Conservation (phyloP, 768 basidiomycete species). For the Cyathus striatus region DNA sequence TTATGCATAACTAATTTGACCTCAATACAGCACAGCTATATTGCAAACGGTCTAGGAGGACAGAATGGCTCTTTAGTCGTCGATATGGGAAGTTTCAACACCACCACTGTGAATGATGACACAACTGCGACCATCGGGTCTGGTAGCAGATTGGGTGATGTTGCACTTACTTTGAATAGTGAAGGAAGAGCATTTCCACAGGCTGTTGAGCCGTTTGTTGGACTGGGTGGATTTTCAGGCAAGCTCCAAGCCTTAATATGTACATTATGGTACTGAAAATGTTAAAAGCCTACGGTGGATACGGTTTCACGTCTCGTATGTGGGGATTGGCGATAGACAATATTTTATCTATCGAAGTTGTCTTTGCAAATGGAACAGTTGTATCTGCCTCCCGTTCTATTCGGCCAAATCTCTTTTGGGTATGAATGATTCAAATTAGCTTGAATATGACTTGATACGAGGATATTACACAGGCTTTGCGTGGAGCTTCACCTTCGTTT, state of each 20-base stretch:
- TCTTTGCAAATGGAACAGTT: slow-evolving; percentile 27
- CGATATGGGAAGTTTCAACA: slow-evolving; percentile 31
- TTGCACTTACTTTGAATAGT: slow-evolving; percentile 28
- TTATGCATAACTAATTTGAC: not conserved
- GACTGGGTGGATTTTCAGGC: slow-evolving; percentile 41
- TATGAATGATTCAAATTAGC: slow-evolving; percentile 18
- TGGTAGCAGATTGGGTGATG: slow-evolving; percentile 33
- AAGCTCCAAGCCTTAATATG: slow-evolving; percentile 1
- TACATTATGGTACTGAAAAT: not conserved
- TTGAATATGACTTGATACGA: too few species aligned
- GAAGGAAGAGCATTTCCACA: slow-evolving; percentile 34
- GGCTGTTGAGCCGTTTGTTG: slow-evolving; percentile 41
- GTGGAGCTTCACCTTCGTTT: slow-evolving; percentile 33
- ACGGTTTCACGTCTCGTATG: slow-evolving; percentile 26
- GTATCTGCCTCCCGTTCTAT: slow-evolving; percentile 19
- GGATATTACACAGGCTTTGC: slow-evolving; percentile 28
- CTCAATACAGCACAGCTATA: slow-evolving; percentile 31
- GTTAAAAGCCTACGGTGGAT: slow-evolving; percentile 24
- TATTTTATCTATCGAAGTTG: slow-evolving; percentile 22
- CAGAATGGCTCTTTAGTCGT: slow-evolving; percentile 35
- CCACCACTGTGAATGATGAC: slow-evolving; percentile 21
- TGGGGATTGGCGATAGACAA: slow-evolving; percentile 33
- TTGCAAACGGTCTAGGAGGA: slow-evolving; percentile 37
- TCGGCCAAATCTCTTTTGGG: slow-evolving; percentile 42
- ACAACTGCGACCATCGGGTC: slow-evolving; percentile 29